These are phyloP conservation scores for Xylariaceae sp. DNA, from an alignment of 2,329 filamentous ascomycete species.

Conservation along the genomic window DNA sequence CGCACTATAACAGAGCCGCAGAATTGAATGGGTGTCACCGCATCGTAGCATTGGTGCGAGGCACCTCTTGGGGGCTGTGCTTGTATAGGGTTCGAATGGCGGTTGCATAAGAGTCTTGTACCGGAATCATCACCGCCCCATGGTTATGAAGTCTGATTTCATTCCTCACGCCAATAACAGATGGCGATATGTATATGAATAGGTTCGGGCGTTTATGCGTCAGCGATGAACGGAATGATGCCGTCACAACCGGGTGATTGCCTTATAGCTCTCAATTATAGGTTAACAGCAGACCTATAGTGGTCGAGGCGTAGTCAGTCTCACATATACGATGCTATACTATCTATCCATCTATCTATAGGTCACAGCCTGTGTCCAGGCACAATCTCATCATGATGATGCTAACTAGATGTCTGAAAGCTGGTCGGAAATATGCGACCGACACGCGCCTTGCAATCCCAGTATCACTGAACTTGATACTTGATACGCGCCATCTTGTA, in stretches of 20 bases:
- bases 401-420: not conserved
- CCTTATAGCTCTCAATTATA: not conserved
- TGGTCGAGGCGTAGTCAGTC: slow-evolving; percentile 5
- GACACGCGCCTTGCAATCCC: slow-evolving; percentile 1
- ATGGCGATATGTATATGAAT: no score
- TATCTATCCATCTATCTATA: not conserved
- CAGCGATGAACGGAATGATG: not conserved
- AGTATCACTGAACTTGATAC: slow-evolving; percentile 15
- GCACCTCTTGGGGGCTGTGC: slow-evolving; percentile 3
- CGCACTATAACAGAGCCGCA: slow-evolving; percentile 29
- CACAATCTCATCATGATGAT: slow-evolving; percentile 1
- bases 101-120: slow-evolving; percentile 9
- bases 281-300: not conserved
- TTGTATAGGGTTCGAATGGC: slow-evolving; percentile 10
- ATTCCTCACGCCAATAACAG: no score
- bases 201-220: no score
- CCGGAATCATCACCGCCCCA: not conserved
- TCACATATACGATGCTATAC: slow-evolving; percentile 8
- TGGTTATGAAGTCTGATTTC: not conserved
- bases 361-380: slow-evolving; percentile 1
- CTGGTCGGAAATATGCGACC: slow-evolving; percentile 2
- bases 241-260: not conserved
- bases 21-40: slow-evolving; percentile 24
- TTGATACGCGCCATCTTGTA: slow-evolving; percentile 25
- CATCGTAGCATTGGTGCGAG: slow-evolving; percentile 28